These are phyloP conservation scores for Zea luxurians DNA, from an alignment of 176 grass and related monocot species.

Conservation along the genomic window DNA sequence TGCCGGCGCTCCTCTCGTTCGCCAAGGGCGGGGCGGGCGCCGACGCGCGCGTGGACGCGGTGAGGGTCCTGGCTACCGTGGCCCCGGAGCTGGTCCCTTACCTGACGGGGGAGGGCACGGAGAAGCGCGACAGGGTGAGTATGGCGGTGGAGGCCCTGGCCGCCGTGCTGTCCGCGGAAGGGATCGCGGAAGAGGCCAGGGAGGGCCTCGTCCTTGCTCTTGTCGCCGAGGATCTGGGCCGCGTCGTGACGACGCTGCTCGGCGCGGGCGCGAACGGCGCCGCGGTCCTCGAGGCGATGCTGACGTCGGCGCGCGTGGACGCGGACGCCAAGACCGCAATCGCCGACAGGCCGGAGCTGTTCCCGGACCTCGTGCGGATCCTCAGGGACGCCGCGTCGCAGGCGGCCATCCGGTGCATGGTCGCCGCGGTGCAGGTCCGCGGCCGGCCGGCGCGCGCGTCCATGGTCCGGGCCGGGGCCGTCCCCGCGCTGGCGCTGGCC, in stretches of 20 bases:
- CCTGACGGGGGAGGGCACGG: constrained; percentile 21
- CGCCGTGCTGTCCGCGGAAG: constrained; percentile 40
- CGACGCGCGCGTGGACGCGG: constrained; percentile 53
- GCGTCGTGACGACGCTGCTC: constrained; percentile 50
- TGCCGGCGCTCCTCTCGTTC: constrained; percentile 45
- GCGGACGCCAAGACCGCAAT: constrained; percentile 52
- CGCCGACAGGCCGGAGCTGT: constrained; percentile 57
- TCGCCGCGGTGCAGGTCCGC: constrained; percentile 47
- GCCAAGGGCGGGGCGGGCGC: constrained; percentile 46
- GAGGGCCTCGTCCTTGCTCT: constrained; percentile 45
- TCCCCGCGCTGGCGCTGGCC: constrained; percentile 49
- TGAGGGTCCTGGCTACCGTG: constrained; percentile 51
- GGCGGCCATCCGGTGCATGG: constrained; percentile 65
- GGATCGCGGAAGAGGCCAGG: constrained; percentile 43
- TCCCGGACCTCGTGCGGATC: constrained; percentile 65
- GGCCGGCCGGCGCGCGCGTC: constrained; percentile 44
- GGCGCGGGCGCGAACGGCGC: constrained; percentile 32
- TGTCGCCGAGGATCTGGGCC: constrained; percentile 41
- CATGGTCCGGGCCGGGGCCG: constrained; percentile 62
- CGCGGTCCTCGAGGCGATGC: constrained; percentile 58
- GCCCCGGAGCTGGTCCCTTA: constrained; percentile 44
- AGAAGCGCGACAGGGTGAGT: constrained; percentile 34
- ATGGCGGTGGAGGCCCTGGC: constrained; percentile 55
- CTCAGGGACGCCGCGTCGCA: constrained; percentile 50
- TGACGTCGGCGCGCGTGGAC: constrained; percentile 50